A percentile compares a stretch with the other conserved stretches of the same genome.
Conservation (phyloP, 1,139 yeast genomes). For the Arxiozyma heterogenica region DNA sequence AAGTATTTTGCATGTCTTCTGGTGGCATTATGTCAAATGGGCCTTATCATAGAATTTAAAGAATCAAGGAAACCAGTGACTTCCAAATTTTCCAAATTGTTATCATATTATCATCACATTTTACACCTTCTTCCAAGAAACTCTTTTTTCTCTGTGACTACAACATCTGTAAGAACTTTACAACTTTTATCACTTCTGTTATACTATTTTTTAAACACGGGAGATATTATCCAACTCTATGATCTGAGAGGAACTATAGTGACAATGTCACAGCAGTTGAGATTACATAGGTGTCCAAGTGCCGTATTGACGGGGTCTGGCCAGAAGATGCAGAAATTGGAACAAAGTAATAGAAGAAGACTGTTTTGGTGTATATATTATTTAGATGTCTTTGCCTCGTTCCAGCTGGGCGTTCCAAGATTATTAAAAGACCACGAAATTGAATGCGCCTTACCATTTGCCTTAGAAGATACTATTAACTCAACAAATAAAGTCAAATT, state of each 20-base stretch:
- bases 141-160: constrained; percentile 39
- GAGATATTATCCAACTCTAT: constrained; percentile 67
- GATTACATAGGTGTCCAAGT: constrained; percentile 81
- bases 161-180: constrained; percentile 59
- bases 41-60: constrained; percentile 36
- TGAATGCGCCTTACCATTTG: constrained; percentile 68
- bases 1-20: constrained; percentile 48
- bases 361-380: constrained; percentile 79
- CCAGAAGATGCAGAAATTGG: constrained; percentile 48
- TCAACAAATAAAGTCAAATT: constrained; percentile 25
- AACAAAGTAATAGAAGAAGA: constrained; percentile 75
- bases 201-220: constrained; percentile 63
- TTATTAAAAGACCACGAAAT: constrained; percentile 70
- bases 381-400: constrained; percentile 66
- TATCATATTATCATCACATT: constrained; percentile 43
- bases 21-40: constrained; percentile 49
- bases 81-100: constrained; percentile 9
- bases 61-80: constrained; percentile 12
- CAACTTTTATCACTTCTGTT: constrained; percentile 63
- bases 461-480: neutral
- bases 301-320: constrained; percentile 58
- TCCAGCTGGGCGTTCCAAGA: constrained; percentile 75
- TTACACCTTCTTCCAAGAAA: constrained; percentile 41
- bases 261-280: constrained; percentile 77
- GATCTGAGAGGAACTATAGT: constrained; percentile 67